These are phyloP conservation scores for Cymbopogon flexuosus DNA, from an alignment of 202 grass and related monocot genomes.

Conservation along the genomic window DNA sequence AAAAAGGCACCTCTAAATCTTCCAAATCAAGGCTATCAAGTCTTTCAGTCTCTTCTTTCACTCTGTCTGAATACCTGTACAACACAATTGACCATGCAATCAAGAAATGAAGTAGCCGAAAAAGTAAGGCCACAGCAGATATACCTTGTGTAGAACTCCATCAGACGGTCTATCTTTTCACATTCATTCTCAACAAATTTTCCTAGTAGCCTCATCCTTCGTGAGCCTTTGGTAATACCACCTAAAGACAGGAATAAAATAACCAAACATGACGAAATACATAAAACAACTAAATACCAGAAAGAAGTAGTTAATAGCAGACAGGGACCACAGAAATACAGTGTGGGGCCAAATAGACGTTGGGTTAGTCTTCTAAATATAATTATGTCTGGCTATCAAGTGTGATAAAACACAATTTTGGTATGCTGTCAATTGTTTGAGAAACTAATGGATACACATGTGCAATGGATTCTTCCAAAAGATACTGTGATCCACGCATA, in stretches of 20 bases:
- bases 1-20: slow-evolving; percentile 71
- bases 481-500: neutral
- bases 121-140: neutral
- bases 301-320: neutral
- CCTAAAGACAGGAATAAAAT: slow-evolving; percentile 40
- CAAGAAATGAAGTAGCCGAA: slow-evolving; percentile 6
- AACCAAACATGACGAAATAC: slow-evolving; percentile 19
- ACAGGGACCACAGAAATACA: neutral
- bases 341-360: neutral
- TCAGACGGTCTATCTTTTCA: slow-evolving; percentile 89
- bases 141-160: slow-evolving; percentile 88
- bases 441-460: slow-evolving; percentile 6
- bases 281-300: neutral
- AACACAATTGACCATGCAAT: slow-evolving; percentile 3
- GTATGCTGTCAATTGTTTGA: neutral
- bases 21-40: slow-evolving; percentile 71
- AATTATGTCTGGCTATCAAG: neutral
- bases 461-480: neutral
- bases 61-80: slow-evolving; percentile 88
- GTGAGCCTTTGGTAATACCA: slow-evolving; percentile 87
- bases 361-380: neutral
- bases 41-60: slow-evolving; percentile 70
- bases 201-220: slow-evolving; percentile 76
- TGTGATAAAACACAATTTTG: neutral
- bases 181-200: slow-evolving; percentile 99